phyloP scores from a whole-genome alignment of 2,329 filamentous ascomycete species.

The Botrytis byssoidea region DNA sequence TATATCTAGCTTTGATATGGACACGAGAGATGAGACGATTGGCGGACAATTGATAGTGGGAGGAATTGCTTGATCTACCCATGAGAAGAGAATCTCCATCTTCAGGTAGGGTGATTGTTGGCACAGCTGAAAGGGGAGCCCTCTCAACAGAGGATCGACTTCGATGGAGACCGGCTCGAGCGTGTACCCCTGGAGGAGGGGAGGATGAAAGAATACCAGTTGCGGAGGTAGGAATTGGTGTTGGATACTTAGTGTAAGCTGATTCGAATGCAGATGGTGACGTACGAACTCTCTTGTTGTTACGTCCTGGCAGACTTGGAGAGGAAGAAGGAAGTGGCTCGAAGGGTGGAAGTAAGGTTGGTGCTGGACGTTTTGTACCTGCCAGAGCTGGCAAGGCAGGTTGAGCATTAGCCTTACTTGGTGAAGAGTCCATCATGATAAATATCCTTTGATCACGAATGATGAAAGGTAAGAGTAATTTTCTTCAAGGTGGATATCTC shows the following conservation, averaged over 20 bases:
- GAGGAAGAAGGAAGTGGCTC: slow-evolving; percentile 80
- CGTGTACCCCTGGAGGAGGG: slow-evolving; percentile 62
- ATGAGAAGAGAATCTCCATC: slow-evolving; percentile 81
- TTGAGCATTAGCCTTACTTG: slow-evolving; percentile 37
- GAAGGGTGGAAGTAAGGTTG: slow-evolving; percentile 74
- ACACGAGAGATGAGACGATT: slow-evolving; percentile 92
- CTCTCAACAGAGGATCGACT: slow-evolving; percentile 65
- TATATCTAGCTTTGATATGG: slow-evolving; percentile 84
- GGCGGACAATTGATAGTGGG: slow-evolving; percentile 89
- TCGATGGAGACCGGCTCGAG: slow-evolving; percentile 55
- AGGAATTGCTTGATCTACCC: slow-evolving; percentile 92
- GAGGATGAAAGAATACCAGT: slow-evolving; percentile 89
- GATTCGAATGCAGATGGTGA: slow-evolving; percentile 42
- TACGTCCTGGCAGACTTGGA: slow-evolving; percentile 65
- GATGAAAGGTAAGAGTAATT: slow-evolving; percentile 19
- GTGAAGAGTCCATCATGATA: slow-evolving; percentile 40
- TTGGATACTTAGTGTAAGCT: slow-evolving; percentile 69
- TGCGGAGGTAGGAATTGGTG: slow-evolving; percentile 89
- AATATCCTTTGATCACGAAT: slow-evolving; percentile 25
- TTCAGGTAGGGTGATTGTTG: slow-evolving; percentile 75
- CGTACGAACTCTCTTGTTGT: slow-evolving; percentile 62
- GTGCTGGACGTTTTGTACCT: slow-evolving; percentile 59
- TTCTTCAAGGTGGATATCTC: slow-evolving; percentile 28
- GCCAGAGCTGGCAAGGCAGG: slow-evolving; percentile 38
- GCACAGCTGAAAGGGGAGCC: slow-evolving; percentile 77